phyloP scores from a whole-genome alignment of 345 rosid genomes.

The Salix viminalis region DNA sequence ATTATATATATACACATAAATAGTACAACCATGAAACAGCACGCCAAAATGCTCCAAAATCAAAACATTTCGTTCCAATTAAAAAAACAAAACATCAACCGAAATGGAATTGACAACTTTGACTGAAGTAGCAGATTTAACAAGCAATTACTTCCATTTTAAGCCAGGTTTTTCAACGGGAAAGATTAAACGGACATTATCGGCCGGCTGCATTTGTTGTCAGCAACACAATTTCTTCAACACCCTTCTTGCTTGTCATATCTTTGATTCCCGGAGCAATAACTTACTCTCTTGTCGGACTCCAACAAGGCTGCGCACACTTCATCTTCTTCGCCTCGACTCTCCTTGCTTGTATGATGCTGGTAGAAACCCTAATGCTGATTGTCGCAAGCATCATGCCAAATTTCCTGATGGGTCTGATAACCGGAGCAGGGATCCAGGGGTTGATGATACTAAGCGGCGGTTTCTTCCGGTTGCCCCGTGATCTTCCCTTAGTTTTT shows the following conservation, averaged over 20 bases:
- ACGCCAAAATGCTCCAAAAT: too few species aligned
- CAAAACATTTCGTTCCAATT: too few species aligned
- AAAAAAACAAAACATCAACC: too few species aligned
- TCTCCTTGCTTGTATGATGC: slow-evolving; percentile 41
- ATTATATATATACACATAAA: too few species aligned
- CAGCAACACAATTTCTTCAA: slow-evolving; percentile 46
- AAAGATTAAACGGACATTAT: slow-evolving; percentile 62
- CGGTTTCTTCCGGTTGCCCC: not conserved
- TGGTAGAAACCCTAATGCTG: slow-evolving; percentile 61
- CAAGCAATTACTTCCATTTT: not conserved
- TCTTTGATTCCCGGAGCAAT: slow-evolving; percentile 49
- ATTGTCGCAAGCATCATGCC: slow-evolving; percentile 51
- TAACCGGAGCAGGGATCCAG: slow-evolving; percentile 53
- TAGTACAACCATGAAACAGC: too few species aligned
- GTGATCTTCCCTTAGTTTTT: not conserved
- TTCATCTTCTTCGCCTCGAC: slow-evolving; percentile 31
- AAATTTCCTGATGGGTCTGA: slow-evolving; percentile 48
- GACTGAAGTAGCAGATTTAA: too few species aligned
- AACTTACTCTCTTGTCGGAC: slow-evolving; percentile 35
- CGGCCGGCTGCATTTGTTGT: slow-evolving; percentile 29
- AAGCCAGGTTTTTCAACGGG: slow-evolving; percentile 41
- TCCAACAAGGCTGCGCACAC: slow-evolving; percentile 25
- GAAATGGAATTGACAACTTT: too few species aligned
- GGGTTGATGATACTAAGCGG: slow-evolving; percentile 37
- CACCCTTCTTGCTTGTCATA: slow-evolving; percentile 36